Evolutionary conservation across 179 eudicot genomes (phyloP).

Genomic region (Beta corolliflora): DNA sequence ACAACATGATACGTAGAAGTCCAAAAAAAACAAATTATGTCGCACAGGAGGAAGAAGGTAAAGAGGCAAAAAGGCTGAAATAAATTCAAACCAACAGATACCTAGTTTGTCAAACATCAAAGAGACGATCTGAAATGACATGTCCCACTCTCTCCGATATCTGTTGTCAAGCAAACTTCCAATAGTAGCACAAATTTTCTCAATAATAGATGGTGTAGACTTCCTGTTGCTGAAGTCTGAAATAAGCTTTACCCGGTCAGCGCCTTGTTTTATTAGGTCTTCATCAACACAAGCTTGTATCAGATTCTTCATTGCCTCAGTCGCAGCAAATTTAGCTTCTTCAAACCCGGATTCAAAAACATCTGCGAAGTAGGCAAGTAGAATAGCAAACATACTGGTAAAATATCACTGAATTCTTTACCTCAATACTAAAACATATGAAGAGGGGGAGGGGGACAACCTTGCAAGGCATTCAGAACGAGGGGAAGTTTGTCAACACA

Average conservation of each 20-base stretch:
- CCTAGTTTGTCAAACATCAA: conserved; percentile 91
- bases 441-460: conserved; percentile 43
- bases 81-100: conserved; percentile 23
- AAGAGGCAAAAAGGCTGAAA: neutral
- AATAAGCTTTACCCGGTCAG: conserved; percentile 39
- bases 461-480: conserved; percentile 71
- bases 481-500: conserved; percentile 80
- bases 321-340: conserved; percentile 76
- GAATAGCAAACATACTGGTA: conserved; percentile 27
- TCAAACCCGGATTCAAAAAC: conserved; percentile 78
- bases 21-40: neutral
- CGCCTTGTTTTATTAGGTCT: conserved; percentile 71
- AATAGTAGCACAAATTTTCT: conserved; percentile 73
- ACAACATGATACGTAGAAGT: neutral
- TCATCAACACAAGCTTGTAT: conserved; percentile 76
- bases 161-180: conserved; percentile 80
- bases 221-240: conserved; percentile 36
- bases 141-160: conserved; percentile 70
- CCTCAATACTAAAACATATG: neutral
- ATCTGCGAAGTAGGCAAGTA: conserved; percentile 47
- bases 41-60: neutral
- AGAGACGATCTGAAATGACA: conserved; percentile 80
- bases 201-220: conserved; percentile 69
- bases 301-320: conserved; percentile 73
- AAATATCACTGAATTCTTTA: neutral